Base-by-base conservation (phyloP, 1,139 yeast genomes). In the Kodamaea fungicola region DNA sequence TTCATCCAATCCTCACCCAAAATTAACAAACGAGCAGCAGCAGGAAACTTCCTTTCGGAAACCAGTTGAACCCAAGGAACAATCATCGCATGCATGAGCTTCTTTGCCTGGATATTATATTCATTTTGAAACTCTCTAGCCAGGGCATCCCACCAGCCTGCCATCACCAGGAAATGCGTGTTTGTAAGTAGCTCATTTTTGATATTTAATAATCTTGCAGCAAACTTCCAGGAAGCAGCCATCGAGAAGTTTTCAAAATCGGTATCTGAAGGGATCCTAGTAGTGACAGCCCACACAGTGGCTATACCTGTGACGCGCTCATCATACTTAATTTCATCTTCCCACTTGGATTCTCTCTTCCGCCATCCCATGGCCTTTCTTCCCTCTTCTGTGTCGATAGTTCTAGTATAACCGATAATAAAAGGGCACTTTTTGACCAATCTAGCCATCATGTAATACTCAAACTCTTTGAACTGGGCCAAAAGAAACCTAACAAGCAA, bases 141-240 rank as follows among this genome's bases (percentile, higher is more conserved):
- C 31, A 84, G 73, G 6, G 90, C 80, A 46, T 94, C 98, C 96
- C 97, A 88, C 96, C 97, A 90, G 30, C 85, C 77, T 2, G 89
- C 81, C 6, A 82, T 73, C 2, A 85, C 75, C 0, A 81, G 70
- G 54, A 74, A 90, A 54, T 89, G 95, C 0, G 84, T 76, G 46
- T 88, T 83, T 0, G 78, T 67, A 9, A 88, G 54, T 8, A 75
- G 55, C 0, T 61, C 59, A 4, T 52, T 28, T 2, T 77, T 71
- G 1, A 75, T 67, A 57, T 92, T 90, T 30, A 83, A 65, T 41
- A 79, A 61, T 33, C 97, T 69, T 0, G 96, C 83, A 23, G 84
- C 50, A 55, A 86, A 75, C 24, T 54, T 64, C 98, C 98, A 92
- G 75, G 90, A 58, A 67, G 88, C 50, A 44, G 52, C 49, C 35